Evolutionary conservation across 2,329 filamentous ascomycete genomes (phyloP).

Genomic region (Cordyceps militaris): DNA sequence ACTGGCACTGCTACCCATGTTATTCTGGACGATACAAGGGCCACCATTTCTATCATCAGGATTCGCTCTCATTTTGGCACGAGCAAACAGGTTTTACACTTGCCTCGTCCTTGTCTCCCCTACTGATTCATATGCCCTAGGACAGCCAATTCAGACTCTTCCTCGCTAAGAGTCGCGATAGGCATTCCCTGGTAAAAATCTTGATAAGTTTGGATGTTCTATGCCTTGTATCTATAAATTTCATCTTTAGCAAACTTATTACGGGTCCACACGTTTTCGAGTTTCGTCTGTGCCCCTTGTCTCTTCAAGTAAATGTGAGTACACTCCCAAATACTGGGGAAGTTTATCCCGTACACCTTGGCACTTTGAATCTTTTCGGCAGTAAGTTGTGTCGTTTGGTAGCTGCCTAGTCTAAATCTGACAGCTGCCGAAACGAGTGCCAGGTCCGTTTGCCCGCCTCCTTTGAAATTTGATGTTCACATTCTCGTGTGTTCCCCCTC

Average conservation of each 20-base stretch:
- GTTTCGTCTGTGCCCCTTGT: neutral
- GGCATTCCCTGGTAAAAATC: constrained; percentile 6
- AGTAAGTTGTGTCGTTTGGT: neutral
- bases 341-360: neutral
- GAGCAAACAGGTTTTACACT: constrained; percentile 13
- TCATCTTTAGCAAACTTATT: neutral
- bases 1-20: neutral
- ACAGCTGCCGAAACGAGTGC: neutral
- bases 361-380: neutral
- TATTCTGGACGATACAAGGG: neutral
- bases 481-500: constrained; percentile 7
- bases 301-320: neutral
- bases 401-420: neutral
- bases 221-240: neutral
- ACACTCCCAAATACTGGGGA: neutral
- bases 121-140: constrained; percentile 15
- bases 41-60: neutral
- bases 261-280: neutral
- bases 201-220: neutral
- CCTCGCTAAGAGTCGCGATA: neutral
- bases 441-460: neutral
- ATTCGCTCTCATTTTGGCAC: constrained; percentile 2
- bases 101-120: constrained; percentile 10
- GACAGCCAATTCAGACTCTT: constrained; percentile 10
- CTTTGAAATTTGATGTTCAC: constrained; percentile 2